Evolutionary conservation across 169 alveolate genomes (phyloP).

Genomic region (Eimeria necatrix): DNA sequence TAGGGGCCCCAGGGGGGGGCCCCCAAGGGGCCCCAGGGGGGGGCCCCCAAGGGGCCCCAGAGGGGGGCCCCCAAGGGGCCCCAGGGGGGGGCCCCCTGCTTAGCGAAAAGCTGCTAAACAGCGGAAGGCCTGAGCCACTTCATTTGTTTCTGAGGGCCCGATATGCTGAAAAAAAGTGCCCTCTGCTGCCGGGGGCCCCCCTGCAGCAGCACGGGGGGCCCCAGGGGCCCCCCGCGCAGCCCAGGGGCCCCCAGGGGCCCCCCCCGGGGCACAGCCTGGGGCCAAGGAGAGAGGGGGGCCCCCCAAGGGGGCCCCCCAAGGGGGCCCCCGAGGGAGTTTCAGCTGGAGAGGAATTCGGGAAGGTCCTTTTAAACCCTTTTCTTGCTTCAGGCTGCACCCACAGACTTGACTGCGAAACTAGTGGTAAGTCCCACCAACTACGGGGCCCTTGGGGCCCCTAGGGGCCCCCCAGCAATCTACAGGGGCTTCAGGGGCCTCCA

Average conservation of each 20-base stretch:
- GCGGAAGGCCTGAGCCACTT: constrained; percentile 42
- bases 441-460: background rate
- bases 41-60: too few relatives aligned
- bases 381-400: constrained; percentile 7
- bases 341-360: background rate
- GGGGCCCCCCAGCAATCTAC: too few relatives aligned
- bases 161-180: background rate
- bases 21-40: too few relatives aligned
- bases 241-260: background rate
- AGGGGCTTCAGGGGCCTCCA: background rate
- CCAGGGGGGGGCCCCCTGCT: background rate
- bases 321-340: background rate
- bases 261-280: background rate
- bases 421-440: background rate
- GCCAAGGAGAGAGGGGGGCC: background rate
- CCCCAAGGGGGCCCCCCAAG: constrained; percentile 22
- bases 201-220: too few relatives aligned
- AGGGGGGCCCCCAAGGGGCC: too few relatives aligned
- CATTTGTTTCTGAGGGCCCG: constrained; percentile 2
- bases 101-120: background rate
- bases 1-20: background rate
- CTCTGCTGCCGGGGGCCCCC: constrained; percentile 57
- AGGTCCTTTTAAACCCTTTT: background rate
- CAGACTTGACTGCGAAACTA: constrained; percentile 15
- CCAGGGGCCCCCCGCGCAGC: too few relatives aligned